Evolutionary conservation across 768 basidiomycete species (phyloP).

Genomic region (Trametes coccinea): DNA sequence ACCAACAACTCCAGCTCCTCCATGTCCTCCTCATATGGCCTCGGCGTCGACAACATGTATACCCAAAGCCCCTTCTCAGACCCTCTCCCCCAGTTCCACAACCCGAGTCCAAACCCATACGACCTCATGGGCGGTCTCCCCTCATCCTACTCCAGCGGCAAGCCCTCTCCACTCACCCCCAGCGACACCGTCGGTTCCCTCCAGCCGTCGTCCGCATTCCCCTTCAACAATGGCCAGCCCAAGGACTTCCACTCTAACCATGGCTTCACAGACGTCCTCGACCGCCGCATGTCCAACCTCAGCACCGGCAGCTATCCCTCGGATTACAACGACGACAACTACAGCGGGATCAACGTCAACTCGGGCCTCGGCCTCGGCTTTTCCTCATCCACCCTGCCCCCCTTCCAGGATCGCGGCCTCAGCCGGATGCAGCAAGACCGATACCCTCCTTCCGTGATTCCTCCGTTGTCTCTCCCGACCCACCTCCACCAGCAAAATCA

Average conservation of each 20-base stretch:
- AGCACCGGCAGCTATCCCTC: slow-evolving; percentile 48
- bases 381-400: slow-evolving; percentile 48
- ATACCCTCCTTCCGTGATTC: slow-evolving; percentile 52
- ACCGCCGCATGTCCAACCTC: slow-evolving; percentile 56
- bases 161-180: slow-evolving; percentile 75
- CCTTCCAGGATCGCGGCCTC: slow-evolving; percentile 48
- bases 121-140: slow-evolving; percentile 64
- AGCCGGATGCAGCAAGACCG: slow-evolving; percentile 28
- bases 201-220: slow-evolving; percentile 54
- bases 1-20: slow-evolving; percentile 73
- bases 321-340: slow-evolving; percentile 64
- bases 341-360: slow-evolving; percentile 50
- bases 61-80: slow-evolving; percentile 60
- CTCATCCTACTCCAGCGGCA: slow-evolving; percentile 69
- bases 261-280: slow-evolving; percentile 59
- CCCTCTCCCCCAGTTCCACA: slow-evolving; percentile 56
- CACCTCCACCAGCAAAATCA: slow-evolving; percentile 51
- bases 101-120: slow-evolving; percentile 55
- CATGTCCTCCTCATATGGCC: slow-evolving; percentile 54
- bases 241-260: slow-evolving; percentile 60
- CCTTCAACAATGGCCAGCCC: slow-evolving; percentile 36
- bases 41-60: slow-evolving; percentile 60
- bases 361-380: slow-evolving; percentile 45
- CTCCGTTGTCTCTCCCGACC: slow-evolving; percentile 47
- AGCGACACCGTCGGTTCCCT: slow-evolving; percentile 61